Evolutionary conservation across 768 basidiomycete genomes (phyloP).

Genomic region (Leucosporidium creatinivorum): DNA sequence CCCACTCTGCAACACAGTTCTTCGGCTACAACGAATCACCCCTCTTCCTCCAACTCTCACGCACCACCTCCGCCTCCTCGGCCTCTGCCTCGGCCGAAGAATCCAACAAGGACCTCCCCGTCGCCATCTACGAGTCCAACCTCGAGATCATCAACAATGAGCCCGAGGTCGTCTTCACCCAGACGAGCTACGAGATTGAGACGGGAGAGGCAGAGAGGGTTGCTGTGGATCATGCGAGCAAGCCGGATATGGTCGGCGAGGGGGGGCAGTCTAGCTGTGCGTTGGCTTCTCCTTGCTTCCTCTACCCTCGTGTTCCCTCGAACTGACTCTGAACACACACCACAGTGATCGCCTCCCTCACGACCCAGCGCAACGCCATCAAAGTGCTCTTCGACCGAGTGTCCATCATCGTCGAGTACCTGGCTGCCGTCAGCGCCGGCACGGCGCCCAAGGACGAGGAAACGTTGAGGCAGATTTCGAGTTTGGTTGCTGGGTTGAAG

Average conservation of each 20-base stretch:
- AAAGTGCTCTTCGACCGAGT: slow-evolving; percentile 95
- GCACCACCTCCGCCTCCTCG: neutral
- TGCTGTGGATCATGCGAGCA: slow-evolving; percentile 77
- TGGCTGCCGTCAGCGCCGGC: slow-evolving; percentile 53
- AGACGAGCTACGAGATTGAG: slow-evolving; percentile 78
- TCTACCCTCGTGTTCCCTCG: neutral
- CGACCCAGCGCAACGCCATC: slow-evolving; percentile 86
- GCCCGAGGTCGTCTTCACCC: slow-evolving; percentile 44
- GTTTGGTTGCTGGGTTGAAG: neutral
- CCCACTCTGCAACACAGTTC: slow-evolving; percentile 53
- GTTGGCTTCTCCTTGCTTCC: slow-evolving; percentile 38
- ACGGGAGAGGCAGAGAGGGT: slow-evolving; percentile 98
- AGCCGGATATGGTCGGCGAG: slow-evolving; percentile 60
- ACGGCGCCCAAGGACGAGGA: slow-evolving; percentile 68
- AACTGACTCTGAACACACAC: neutral
- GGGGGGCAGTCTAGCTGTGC: slow-evolving; percentile 55
- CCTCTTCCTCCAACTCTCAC: slow-evolving; percentile 61
- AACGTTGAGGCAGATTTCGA: slow-evolving; percentile 72
- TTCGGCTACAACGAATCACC: slow-evolving; percentile 78
- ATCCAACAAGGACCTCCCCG: slow-evolving; percentile 60
- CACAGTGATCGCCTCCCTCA: slow-evolving; percentile 80
- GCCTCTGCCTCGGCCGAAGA: slow-evolving; percentile 32
- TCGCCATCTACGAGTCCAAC: slow-evolving; percentile 88
- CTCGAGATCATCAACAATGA: slow-evolving; percentile 71
- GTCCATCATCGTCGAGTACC: slow-evolving; percentile 74